These are phyloP conservation scores for Sclerotinia trifoliorum DNA, from an alignment of 2,329 filamentous ascomycete genomes.

Conservation along the genomic window DNA sequence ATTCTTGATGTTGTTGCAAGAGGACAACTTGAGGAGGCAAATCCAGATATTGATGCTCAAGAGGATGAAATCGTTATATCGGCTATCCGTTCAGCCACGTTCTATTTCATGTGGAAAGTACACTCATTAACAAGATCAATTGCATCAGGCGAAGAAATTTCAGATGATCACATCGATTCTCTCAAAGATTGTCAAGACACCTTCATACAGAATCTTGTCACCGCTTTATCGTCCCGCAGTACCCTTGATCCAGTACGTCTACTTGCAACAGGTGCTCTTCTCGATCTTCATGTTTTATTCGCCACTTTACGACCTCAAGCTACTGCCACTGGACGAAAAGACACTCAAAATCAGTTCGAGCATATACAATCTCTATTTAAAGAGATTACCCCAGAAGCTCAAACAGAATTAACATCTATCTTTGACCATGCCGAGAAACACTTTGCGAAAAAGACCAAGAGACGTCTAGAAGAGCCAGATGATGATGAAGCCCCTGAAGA, in stretches of 20 bases:
- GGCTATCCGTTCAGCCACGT: constrained; percentile 72
- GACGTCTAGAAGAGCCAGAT: constrained; percentile 60
- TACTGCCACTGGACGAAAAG: constrained; percentile 42
- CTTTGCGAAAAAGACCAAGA: constrained; percentile 69
- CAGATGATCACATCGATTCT: constrained; percentile 58
- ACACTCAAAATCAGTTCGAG: constrained; percentile 48
- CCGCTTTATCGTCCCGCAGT: constrained; percentile 64
- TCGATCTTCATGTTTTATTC: constrained; percentile 81
- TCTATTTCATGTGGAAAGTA: constrained; percentile 96
- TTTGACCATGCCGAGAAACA: constrained; percentile 75
- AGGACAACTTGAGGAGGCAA: constrained; percentile 63
- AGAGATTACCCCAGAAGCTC: constrained; percentile 62
- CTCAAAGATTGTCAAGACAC: constrained; percentile 55
- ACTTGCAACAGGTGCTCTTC: constrained; percentile 69
- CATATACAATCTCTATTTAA: constrained; percentile 64
- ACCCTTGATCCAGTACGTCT: constrained; percentile 77
- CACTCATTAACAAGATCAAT: constrained; percentile 57
- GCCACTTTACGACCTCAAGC: constrained; percentile 61
- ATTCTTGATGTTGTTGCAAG: constrained; percentile 72
- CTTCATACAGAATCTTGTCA: constrained; percentile 63
- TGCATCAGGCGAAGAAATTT: constrained; percentile 53
- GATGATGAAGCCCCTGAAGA: constrained; percentile 73
- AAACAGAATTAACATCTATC: constrained; percentile 68
- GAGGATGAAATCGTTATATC: constrained; percentile 78
- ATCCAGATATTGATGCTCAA: constrained; percentile 69